Evolutionary conservation across 306 rosid genomes (phyloP).

Genomic region (Rosa chinensis): DNA sequence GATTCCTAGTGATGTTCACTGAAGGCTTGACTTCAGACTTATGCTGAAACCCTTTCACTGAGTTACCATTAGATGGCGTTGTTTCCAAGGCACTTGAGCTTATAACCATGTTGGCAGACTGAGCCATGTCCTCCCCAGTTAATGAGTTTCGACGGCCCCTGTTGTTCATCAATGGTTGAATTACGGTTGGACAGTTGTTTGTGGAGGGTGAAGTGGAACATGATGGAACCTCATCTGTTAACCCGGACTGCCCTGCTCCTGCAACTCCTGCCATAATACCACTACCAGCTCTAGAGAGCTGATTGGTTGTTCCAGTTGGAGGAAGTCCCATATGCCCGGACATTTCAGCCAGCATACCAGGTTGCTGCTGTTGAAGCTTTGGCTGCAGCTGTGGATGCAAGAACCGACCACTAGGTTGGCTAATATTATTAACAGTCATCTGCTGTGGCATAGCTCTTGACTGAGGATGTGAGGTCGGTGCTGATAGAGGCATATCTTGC

Average conservation of each 20-base stretch:
- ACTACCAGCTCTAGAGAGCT: conserved; percentile 49
- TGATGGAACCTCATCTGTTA: conserved; percentile 86
- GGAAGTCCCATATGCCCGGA: conserved; percentile 52
- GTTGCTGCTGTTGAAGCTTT: conserved; percentile 69
- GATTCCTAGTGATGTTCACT: conserved; percentile 62
- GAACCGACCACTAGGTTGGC: conserved; percentile 44
- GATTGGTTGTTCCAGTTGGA: conserved; percentile 44
- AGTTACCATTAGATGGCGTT: conserved; percentile 52
- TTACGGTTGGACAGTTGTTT: conserved; percentile 58
- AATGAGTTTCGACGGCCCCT: conserved; percentile 43
- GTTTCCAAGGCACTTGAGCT: conserved; percentile 56
- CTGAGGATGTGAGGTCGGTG: conserved; percentile 45
- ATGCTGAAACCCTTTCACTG: conserved; percentile 58
- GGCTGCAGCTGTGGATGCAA: conserved; percentile 58
- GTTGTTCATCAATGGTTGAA: conserved; percentile 54
- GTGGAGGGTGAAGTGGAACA: conserved; percentile 95
- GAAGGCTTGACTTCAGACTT: conserved; percentile 76
- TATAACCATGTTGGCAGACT: conserved; percentile 63
- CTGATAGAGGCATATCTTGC: conserved; percentile 50
- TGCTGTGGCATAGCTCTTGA: conserved; percentile 50
- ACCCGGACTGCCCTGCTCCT: conserved; percentile 68
- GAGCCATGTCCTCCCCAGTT: conserved; percentile 74
- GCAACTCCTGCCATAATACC: conserved; percentile 50
- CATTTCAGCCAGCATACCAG: conserved; percentile 49
- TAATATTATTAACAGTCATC: conserved; percentile 43